Percentiles rank a stretch among this genome's conserved stretches.
phyloP scores from a whole-genome alignment of 331 rosid species.

The Spiraea crenata region DNA sequence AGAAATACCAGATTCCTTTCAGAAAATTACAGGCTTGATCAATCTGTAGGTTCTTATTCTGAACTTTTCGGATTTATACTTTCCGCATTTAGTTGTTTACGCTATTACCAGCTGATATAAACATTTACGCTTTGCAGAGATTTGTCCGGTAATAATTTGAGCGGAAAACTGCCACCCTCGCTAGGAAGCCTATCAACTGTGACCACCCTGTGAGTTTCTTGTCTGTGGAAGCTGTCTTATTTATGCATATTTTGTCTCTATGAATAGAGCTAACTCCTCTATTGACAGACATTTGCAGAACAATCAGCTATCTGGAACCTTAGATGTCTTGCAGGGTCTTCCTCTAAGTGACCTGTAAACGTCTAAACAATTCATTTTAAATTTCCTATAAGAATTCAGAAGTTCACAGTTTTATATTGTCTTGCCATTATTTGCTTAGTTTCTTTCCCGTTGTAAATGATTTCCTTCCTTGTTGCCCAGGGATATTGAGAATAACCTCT shows the following conservation, averaged over 20 bases:
- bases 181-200: constrained; percentile 47
- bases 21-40: constrained; percentile 47
- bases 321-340: constrained; percentile 74
- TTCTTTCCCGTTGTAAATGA: constrained; percentile 6
- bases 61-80: constrained; percentile 2
- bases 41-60: constrained; percentile 68
- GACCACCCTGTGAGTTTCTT: constrained; percentile 74
- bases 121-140: constrained; percentile 52
- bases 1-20: constrained; percentile 75
- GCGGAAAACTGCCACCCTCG: constrained; percentile 82
- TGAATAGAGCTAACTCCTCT: constrained; percentile 30
- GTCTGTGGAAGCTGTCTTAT: constrained; percentile 21
- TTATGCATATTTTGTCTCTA: constrained; percentile 9
- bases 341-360: constrained; percentile 72
- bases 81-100: background rate
- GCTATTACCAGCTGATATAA: constrained; percentile 20
- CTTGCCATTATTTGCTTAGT: constrained; percentile 2
- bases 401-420: background rate
- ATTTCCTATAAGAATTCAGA: constrained; percentile 22
- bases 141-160: constrained; percentile 73
- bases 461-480: constrained; percentile 45
- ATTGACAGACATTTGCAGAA: constrained; percentile 74
- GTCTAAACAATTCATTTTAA: constrained; percentile 35
- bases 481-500: constrained; percentile 80
- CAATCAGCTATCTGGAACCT: constrained; percentile 77